A percentile compares a stretch with the other conserved stretches of the same genome.
These are phyloP conservation scores for Ascochyta clinopodiicola DNA, from an alignment of 2,329 filamentous ascomycete species.

Conservation along the genomic window DNA sequence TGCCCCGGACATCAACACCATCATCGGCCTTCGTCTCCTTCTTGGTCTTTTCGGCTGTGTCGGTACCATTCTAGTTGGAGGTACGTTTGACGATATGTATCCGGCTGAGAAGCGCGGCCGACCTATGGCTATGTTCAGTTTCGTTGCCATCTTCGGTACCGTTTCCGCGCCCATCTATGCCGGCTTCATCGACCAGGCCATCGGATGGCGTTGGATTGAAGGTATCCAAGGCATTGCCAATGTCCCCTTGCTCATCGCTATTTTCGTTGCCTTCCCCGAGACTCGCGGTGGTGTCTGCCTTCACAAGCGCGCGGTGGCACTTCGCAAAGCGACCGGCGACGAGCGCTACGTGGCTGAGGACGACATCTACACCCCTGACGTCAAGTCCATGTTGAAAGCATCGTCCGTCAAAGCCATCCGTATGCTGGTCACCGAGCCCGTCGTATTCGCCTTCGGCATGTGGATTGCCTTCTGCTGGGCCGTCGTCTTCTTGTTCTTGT, in stretches of 20 bases:
- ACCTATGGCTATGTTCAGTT: slow-evolving; percentile 39
- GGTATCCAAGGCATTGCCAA: slow-evolving; percentile 61
- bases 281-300: slow-evolving; percentile 58
- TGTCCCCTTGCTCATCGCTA: slow-evolving; percentile 54
- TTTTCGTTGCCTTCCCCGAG: slow-evolving; percentile 40
- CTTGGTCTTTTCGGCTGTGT: slow-evolving; percentile 38
- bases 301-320: slow-evolving; percentile 56
- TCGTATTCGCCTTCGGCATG: slow-evolving; percentile 58
- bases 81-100: slow-evolving; percentile 40
- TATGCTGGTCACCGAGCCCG: slow-evolving; percentile 58
- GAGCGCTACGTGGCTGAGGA: slow-evolving; percentile 59
- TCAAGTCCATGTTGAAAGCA: slow-evolving; percentile 55
- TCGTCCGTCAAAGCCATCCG: slow-evolving; percentile 61
- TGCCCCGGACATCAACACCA: slow-evolving; percentile 31
- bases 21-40: slow-evolving; percentile 36
- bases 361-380: slow-evolving; percentile 58
- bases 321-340: slow-evolving; percentile 57
- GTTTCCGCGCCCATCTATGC: slow-evolving; percentile 62
- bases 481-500: slow-evolving; percentile 62
- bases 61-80: slow-evolving; percentile 37
- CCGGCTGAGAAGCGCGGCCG: slow-evolving; percentile 35
- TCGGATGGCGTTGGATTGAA: slow-evolving; percentile 63
- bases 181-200: slow-evolving; percentile 60
- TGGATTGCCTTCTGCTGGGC: slow-evolving; percentile 63
- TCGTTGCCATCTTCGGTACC: slow-evolving; percentile 51